phyloP scores from a whole-genome alignment of 2,329 filamentous ascomycete species.

The Colletotrichum tabaci region DNA sequence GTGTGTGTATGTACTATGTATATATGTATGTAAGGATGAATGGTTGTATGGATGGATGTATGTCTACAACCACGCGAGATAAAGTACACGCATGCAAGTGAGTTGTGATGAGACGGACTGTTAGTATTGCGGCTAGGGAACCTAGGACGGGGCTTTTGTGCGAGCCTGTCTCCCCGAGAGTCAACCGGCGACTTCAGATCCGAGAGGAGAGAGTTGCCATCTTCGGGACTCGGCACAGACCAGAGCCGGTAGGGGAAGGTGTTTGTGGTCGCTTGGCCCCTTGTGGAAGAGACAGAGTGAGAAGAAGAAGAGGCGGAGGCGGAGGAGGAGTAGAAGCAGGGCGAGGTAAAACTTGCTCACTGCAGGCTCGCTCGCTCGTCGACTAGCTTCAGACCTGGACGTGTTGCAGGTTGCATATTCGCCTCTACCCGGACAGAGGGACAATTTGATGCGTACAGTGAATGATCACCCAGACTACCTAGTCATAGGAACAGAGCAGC shows the following conservation, averaged over 20 bases:
- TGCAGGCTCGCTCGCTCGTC: neutral
- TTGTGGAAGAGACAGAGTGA: neutral
- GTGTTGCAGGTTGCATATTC: neutral
- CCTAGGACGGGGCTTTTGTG: neutral
- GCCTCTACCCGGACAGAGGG: neutral
- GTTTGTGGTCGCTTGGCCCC: neutral
- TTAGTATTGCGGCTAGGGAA: too few species aligned
- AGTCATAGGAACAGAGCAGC: too few species aligned
- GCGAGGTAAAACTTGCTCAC: conserved; percentile 23
- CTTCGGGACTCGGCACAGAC: conserved; percentile 2
- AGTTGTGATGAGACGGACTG: too few species aligned
- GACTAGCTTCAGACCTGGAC: conserved; percentile 1
- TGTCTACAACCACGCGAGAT: too few species aligned
- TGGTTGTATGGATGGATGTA: too few species aligned
- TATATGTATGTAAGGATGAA: too few species aligned
- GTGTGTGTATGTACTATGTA: too few species aligned
- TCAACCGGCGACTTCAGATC: neutral
- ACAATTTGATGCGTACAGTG: neutral
- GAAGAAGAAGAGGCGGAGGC: too few species aligned
- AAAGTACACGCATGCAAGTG: too few species aligned
- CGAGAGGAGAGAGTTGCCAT: neutral
- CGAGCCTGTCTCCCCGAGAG: neutral
- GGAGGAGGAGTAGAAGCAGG: neutral
- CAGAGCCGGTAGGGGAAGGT: neutral
- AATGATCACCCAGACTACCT: too few species aligned